Conservation (phyloP, 2,329 filamentous ascomycete genomes). For the Cladobotryum mycophilum region DNA sequence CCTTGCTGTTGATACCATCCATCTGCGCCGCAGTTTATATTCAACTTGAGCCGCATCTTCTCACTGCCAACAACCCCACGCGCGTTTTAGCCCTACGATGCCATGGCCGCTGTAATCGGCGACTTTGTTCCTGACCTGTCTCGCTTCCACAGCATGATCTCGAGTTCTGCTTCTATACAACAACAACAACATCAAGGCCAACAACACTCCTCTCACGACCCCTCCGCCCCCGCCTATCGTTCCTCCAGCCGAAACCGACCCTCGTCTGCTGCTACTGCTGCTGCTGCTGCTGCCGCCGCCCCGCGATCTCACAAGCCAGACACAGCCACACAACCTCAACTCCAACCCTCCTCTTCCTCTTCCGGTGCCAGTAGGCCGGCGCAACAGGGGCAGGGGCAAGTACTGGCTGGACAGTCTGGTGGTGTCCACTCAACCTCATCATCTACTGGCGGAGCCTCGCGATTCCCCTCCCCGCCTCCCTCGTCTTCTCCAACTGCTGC, state of each 20-base stretch:
- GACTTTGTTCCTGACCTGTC: conserved; percentile 70
- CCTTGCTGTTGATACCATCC: neutral
- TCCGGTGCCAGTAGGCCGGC: conserved; percentile 16
- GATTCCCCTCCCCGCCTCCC: conserved; percentile 49
- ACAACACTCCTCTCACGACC: conserved; percentile 30
- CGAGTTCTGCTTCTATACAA: conserved; percentile 32
- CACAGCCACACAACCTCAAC: conserved; percentile 4
- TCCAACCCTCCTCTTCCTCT: conserved; percentile 13
- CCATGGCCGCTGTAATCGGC: conserved; percentile 59
- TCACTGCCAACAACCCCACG: neutral
- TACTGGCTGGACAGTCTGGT: conserved; percentile 1
- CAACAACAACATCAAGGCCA: conserved; percentile 41
- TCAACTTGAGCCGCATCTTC: neutral
- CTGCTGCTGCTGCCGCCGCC: neutral
- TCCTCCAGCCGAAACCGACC: conserved; percentile 9
- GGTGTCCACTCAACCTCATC: conserved; percentile 19
- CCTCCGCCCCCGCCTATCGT: conserved; percentile 8
- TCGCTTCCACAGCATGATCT: conserved; percentile 66
- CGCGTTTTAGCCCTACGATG: conserved; percentile 25
- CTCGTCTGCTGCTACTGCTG: conserved; percentile 4
- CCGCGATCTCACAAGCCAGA: neutral
- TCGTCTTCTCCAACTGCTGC: conserved; percentile 44
- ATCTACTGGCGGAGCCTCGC: conserved; percentile 36
- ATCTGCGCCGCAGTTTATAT: neutral
- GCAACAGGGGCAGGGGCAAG: conserved; percentile 4